Evolutionary conservation across 208 protist species (phyloP), one percentile per base, ranked within the genome.

Genomic region (Naegleria fowleri): DNA sequence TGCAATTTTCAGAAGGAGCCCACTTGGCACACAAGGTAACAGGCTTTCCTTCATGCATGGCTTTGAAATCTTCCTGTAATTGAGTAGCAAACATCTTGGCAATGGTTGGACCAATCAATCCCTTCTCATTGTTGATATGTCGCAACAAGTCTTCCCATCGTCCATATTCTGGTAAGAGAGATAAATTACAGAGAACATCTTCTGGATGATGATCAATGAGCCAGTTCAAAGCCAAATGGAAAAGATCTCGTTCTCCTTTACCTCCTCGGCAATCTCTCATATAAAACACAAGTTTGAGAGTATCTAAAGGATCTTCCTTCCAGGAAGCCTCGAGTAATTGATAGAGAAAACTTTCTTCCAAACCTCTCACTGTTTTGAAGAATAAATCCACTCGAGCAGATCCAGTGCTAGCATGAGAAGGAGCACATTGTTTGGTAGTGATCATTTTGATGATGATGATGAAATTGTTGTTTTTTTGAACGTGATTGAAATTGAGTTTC

Each of bases 251-350:
- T 41, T 93, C 92, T 84, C 90, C 90, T 58, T 93, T 93, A 58
- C 92, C 92, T 67, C 90, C 90, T 67, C 92, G 48, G 41, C 89
- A 91, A 90, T 93, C 92, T 88, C 92, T 52, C 15, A 51, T 67
- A 33, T 93, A 87, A 25, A 93, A 93, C 0, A 92, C 41, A 2
- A 93, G 41, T 52, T 92, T 93, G 1, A 93, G 40, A 22, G 92
- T 93, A 22, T 93, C 92, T 0, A 93, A 43, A 58, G 83, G 52
- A 29, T 85, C 83, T 36, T 79, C 43, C 7, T 83, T 48, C 92
- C 92, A 93, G 9, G 92, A 92, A 5, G 15, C 41, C 15, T 38
- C 36, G 1, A 93, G 48, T 5, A 93, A 48, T 36, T 15, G 33
- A 9, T 39, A 22, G 5, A 92, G 43, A 15, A 90, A 55, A 0